Evolutionary conservation across 2,329 filamentous ascomycete species (phyloP), one percentile per base, ranked within the genome.

Genomic region (Didymella pinodella): DNA sequence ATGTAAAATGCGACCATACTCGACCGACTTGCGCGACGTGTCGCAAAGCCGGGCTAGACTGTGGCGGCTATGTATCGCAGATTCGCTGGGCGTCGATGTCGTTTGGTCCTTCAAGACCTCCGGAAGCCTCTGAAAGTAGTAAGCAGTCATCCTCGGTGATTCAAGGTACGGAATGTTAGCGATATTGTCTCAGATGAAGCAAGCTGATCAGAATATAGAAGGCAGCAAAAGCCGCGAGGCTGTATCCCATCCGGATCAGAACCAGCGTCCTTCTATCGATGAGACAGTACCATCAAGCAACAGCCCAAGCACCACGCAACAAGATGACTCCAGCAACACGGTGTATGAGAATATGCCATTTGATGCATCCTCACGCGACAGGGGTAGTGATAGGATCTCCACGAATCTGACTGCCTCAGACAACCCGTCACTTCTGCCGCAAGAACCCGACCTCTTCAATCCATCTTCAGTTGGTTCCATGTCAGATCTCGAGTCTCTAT

Each of bases 1-100:
- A 61, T 31, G 54, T 63, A 18, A 63, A 63, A 48, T 61, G 54
- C 32, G 58, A 61, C 32, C 58, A 53, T 43, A 44, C 50, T 7
- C 54, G 51, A 18, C 57, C 58, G 11, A 46, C 47, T 12, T 63
- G 61, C 28, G 48, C 48, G 2, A 58, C 52, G 18, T 61, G 57
- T 48, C 38, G 48, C n/a, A 58, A 57, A 34, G 32, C 51, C 3
- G 51, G 58, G 4, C 32, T 63, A 8, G 47, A 54, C 4, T 61
- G 61, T 36, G 58, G 58, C 29, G 61, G 61, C 4, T 63, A 58
- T 46, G 47, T 47, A 16, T 63, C 58, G n/a, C 58, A 41, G 34
- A 61, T 63, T 45, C 51, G 58, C 20, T 63, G 61, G 61, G 61
- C 61, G 8, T 61, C 61, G 34, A 56, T 58, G 47, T 57, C 61